A percentile compares a stretch with the other conserved stretches of the same genome.
phyloP scores from a whole-genome alignment of 345 rosid species.

The Xanthoceras sorbifolium region DNA sequence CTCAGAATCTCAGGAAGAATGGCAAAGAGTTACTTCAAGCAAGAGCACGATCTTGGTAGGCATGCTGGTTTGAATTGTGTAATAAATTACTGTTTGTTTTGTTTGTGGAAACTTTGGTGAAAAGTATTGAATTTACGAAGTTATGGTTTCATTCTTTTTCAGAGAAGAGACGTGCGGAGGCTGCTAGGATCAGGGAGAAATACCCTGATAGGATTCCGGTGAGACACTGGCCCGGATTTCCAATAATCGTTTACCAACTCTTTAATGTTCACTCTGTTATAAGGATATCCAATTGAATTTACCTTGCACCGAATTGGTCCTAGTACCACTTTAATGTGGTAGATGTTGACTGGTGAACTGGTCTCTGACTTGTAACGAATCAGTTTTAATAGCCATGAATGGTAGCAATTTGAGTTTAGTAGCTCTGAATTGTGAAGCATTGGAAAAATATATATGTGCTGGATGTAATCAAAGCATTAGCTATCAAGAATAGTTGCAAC shows the following conservation, averaged over 20 bases:
- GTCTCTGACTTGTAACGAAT: neutral
- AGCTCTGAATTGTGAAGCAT: neutral
- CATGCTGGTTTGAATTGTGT: neutral
- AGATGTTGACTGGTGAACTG: neutral
- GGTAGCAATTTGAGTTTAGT: neutral
- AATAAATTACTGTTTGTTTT: neutral
- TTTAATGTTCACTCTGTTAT: neutral
- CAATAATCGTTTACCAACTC: neutral
- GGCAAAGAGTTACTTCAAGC: conserved; percentile 90
- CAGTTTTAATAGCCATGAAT: neutral
- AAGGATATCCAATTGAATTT: neutral
- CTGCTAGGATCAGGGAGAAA: conserved; percentile 93
- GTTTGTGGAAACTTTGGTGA: neutral
- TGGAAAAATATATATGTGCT: neutral
- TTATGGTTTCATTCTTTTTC: conserved; percentile 24
- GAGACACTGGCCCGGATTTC: conserved; percentile 30
- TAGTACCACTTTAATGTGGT: neutral
- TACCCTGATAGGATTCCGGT: conserved; percentile 96
- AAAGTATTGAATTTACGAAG: neutral
- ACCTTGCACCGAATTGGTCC: neutral
- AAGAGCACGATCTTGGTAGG: conserved; percentile 89
- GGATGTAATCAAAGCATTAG: neutral
- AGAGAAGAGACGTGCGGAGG: conserved; percentile 95
- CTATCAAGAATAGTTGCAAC: neutral
- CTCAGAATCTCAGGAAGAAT: conserved; percentile 44